These are phyloP conservation scores for Emergomyces pasteurianus DNA, from an alignment of 2,329 filamentous ascomycete genomes.

Conservation along the genomic window DNA sequence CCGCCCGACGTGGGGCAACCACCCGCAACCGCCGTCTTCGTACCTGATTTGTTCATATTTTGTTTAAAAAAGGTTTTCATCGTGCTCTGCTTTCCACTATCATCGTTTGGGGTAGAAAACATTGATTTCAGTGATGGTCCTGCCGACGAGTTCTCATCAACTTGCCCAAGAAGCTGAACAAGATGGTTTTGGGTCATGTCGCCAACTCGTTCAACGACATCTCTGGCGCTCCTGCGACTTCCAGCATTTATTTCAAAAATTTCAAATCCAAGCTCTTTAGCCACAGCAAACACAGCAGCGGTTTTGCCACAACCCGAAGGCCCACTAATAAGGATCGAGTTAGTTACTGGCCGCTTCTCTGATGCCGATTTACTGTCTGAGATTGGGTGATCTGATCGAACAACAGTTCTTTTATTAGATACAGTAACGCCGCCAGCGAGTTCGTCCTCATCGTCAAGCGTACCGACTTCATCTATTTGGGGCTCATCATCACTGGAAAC, in stretches of 20 bases:
- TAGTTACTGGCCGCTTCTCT: slow-evolving; percentile 44
- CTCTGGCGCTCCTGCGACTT: slow-evolving; percentile 72
- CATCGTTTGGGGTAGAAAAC: slow-evolving; percentile 24
- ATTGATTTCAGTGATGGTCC: slow-evolving; percentile 18
- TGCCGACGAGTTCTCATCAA: slow-evolving; percentile 25
- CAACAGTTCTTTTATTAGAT: slow-evolving; percentile 26
- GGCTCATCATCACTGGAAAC: slow-evolving; percentile 63
- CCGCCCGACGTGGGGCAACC: slow-evolving; percentile 6
- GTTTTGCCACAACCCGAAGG: slow-evolving; percentile 88
- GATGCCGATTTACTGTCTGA: slow-evolving; percentile 22
- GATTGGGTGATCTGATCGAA: slow-evolving; percentile 28
- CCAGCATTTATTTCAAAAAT: slow-evolving; percentile 90
- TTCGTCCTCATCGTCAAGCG: slow-evolving; percentile 40
- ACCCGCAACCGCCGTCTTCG: slow-evolving; percentile 18
- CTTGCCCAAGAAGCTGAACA: slow-evolving; percentile 45
- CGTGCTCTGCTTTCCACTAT: slow-evolving; percentile 61
- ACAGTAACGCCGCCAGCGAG: slow-evolving; percentile 28
- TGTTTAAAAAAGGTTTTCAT: slow-evolving; percentile 67
- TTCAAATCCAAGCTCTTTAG: slow-evolving; percentile 83
- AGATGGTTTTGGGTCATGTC: slow-evolving; percentile 96
- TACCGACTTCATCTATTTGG: slow-evolving; percentile 57
- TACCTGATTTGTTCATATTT: slow-evolving; percentile 23
- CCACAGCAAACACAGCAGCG: slow-evolving; percentile 79
- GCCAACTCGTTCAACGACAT: slow-evolving; percentile 81
- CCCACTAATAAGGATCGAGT: slow-evolving; percentile 78